A percentile compares a stretch with the other conserved stretches of the same genome.
phyloP scores from a whole-genome alignment of 208 protist genomes.

The Wallacemonas sp. region DNA sequence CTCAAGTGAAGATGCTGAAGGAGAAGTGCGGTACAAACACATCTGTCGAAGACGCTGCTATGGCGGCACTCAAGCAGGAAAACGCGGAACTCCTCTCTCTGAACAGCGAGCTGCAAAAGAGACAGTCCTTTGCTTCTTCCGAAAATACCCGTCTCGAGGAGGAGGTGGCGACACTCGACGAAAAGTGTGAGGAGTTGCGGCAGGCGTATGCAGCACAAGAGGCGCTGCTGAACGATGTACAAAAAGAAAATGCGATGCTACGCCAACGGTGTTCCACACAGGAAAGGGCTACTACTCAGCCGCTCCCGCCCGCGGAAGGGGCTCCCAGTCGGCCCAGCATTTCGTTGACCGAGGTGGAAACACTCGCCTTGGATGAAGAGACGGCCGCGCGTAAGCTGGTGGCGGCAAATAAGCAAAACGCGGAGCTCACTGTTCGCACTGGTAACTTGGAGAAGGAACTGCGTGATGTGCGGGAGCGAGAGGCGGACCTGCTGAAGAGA shows the following conservation, averaged over 20 bases:
- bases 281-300: neutral
- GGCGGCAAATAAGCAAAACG: neutral
- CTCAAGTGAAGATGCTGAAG: neutral
- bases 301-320: neutral
- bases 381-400: neutral
- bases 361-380: neutral
- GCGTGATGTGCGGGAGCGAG: neutral
- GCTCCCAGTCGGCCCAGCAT: neutral
- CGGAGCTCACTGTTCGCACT: conserved; percentile 24
- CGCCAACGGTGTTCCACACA: too few relatives aligned
- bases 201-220: conserved; percentile 18
- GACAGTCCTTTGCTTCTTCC: conserved; percentile 17
- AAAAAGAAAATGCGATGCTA: conserved; percentile 4
- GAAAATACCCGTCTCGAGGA: conserved; percentile 24
- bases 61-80: conserved; percentile 16
- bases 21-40: neutral
- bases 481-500: neutral
- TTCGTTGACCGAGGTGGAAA: neutral
- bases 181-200: conserved; percentile 33
- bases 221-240: neutral
- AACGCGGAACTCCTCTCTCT: conserved; percentile 12
- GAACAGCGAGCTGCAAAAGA: conserved; percentile 32
- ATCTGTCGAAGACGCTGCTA: conserved; percentile 1
- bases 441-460: conserved; percentile 17
- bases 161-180: conserved; percentile 14